phyloP scores from a whole-genome alignment of 345 rosid genomes.

The Hirschfeldia incana region DNA sequence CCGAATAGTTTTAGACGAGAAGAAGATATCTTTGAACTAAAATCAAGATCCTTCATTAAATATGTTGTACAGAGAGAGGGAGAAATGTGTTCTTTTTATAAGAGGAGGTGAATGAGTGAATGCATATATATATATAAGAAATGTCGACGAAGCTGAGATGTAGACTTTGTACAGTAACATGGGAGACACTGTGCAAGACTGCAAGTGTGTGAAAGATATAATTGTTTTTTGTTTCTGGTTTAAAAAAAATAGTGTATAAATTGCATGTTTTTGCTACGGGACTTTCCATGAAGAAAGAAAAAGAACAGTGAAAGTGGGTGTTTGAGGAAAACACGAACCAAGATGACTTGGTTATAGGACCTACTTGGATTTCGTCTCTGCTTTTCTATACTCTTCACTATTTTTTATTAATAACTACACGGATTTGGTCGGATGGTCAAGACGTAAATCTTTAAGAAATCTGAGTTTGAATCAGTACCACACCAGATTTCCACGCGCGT shows the following conservation, averaged over 20 bases:
- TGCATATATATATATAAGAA: conserved; percentile 36
- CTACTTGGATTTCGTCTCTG: background rate
- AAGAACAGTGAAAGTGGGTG: conserved; percentile 38
- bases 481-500: too few species aligned
- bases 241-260: background rate
- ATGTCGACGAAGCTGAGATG: conserved; percentile 33
- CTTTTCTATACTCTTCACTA: too few species aligned
- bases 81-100: background rate
- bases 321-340: conserved; percentile 51
- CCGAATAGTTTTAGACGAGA: conserved; percentile 87
- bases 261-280: conserved; percentile 39
- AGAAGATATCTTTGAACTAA: conserved; percentile 40
- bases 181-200: conserved; percentile 35
- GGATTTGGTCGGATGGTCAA: too few species aligned
- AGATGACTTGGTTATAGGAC: conserved; percentile 43
- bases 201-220: conserved; percentile 29
- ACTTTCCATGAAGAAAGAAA: conserved; percentile 51
- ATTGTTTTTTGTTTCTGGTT: background rate
- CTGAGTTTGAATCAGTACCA: too few species aligned
- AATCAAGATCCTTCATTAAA: conserved; percentile 58
- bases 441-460: too few species aligned
- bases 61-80: background rate
- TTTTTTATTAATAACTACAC: too few species aligned
- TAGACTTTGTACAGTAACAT: conserved; percentile 42
- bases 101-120: conserved; percentile 41